These are phyloP conservation scores for Chaetomium globosum DNA, from an alignment of 2,329 filamentous ascomycete species.

Conservation along the genomic window DNA sequence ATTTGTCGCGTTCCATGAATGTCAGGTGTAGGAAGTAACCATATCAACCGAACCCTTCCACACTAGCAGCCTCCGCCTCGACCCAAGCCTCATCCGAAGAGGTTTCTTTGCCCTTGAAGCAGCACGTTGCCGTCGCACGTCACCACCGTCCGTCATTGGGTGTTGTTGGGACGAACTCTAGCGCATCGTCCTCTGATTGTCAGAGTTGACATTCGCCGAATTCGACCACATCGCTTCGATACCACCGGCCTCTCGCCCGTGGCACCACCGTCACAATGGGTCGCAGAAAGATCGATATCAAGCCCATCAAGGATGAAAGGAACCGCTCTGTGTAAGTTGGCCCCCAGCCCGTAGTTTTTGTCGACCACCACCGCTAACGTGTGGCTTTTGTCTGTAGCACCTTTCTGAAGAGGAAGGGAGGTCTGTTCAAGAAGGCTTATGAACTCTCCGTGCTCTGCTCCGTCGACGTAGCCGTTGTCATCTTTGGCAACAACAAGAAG, in stretches of 20 bases:
- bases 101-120: background rate
- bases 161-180: background rate
- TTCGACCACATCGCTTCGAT: background rate
- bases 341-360: background rate
- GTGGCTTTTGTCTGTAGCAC: conserved; percentile 60
- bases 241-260: conserved; percentile 17
- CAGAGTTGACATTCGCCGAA: background rate
- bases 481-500: conserved; percentile 99
- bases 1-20: conserved; percentile 30
- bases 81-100: conserved; percentile 23
- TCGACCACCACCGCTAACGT: conserved; percentile 28
- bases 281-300: conserved; percentile 99
- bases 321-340: conserved; percentile 89
- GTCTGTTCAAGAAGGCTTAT: conserved; percentile 98
- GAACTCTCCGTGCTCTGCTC: conserved; percentile 97
- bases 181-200: background rate
- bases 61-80: conserved; percentile 24
- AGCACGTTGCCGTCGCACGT: conserved; percentile 2
- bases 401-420: conserved; percentile 97
- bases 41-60: background rate
- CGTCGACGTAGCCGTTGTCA: conserved; percentile 97
- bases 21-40: conserved; percentile 24
- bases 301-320: conserved; percentile 97
- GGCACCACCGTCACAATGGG: conserved; percentile 66
- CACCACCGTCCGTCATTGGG: background rate